Conservation (phyloP, 345 rosid species). For the Dimocarpus longan region DNA sequence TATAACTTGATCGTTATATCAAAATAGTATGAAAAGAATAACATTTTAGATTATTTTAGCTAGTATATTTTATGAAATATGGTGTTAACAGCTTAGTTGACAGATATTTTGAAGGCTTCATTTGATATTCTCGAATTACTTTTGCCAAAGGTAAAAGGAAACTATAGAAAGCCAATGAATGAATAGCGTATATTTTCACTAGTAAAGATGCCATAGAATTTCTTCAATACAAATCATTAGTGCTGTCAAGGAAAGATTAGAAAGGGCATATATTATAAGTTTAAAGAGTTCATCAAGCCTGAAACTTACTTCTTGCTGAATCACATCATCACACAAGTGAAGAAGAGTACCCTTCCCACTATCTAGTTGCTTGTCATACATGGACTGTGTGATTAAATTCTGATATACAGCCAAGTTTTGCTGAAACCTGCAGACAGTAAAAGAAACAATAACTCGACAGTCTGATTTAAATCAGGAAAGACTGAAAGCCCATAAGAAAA, state of each 20-base stretch:
- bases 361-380: slow-evolving; percentile 96
- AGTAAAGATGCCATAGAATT: not conserved
- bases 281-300: slow-evolving; percentile 7
- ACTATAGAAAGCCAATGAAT: not conserved
- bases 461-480: not conserved
- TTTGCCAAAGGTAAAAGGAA: not conserved
- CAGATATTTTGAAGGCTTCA: not conserved
- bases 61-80: not conserved
- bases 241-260: not conserved
- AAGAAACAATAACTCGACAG: slow-evolving; percentile 20
- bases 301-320: slow-evolving; percentile 92
- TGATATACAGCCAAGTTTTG: slow-evolving; percentile 81
- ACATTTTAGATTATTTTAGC: not conserved
- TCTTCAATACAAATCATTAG: not conserved
- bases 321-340: slow-evolving; percentile 95
- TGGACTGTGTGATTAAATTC: slow-evolving; percentile 89
- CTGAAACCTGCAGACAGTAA: slow-evolving; percentile 66
- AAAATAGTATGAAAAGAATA: not conserved
- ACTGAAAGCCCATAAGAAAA: not conserved
- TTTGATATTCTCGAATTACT: not conserved
- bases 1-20: not conserved
- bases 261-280: not conserved
- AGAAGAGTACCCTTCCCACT: slow-evolving; percentile 97
- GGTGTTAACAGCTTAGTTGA: not conserved
- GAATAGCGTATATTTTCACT: not conserved